A percentile compares a stretch with the other conserved stretches of the same genome.
Conservation (phyloP, 768 basidiomycete genomes). For the Collybia nuda region DNA sequence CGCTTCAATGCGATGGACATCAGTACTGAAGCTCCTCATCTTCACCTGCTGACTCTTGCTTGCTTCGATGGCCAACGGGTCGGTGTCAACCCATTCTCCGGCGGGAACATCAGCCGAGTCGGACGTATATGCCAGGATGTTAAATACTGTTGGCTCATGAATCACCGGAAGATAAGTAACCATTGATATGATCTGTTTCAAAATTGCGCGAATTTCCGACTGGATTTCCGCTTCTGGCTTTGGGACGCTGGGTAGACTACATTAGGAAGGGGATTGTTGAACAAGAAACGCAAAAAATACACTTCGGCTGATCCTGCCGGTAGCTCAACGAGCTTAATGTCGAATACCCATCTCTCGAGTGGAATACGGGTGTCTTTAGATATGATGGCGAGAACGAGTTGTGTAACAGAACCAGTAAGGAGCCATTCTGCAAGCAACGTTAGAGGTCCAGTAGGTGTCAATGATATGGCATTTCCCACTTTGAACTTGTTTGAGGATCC, state of each 20-base stretch:
- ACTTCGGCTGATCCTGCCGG: conserved; percentile 46
- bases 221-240: conserved; percentile 91
- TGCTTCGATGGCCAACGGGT: conserved; percentile 89
- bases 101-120: conserved; percentile 90
- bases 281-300: conserved; percentile 37
- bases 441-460: background rate
- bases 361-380: conserved; percentile 91
- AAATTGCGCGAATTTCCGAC: conserved; percentile 94
- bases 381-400: conserved; percentile 93
- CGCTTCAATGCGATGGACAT: conserved; percentile 95
- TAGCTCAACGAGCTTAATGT: conserved; percentile 81
- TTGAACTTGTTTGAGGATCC: conserved; percentile 90
- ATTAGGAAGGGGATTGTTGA: conserved; percentile 5
- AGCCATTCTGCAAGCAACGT: conserved; percentile 75
- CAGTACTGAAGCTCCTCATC: conserved; percentile 94
- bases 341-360: conserved; percentile 98
- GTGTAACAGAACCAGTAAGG: conserved; percentile 86
- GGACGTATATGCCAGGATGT: conserved; percentile 93
- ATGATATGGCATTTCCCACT: conserved; percentile 49
- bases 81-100: conserved; percentile 95
- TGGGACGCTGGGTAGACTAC: conserved; percentile 37
- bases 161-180: conserved; percentile 96
- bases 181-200: conserved; percentile 97
- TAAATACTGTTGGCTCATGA: conserved; percentile 95
- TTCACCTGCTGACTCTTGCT: conserved; percentile 94